Conservation (phyloP, 106 monocot species). For the Posidonia australis region DNA sequence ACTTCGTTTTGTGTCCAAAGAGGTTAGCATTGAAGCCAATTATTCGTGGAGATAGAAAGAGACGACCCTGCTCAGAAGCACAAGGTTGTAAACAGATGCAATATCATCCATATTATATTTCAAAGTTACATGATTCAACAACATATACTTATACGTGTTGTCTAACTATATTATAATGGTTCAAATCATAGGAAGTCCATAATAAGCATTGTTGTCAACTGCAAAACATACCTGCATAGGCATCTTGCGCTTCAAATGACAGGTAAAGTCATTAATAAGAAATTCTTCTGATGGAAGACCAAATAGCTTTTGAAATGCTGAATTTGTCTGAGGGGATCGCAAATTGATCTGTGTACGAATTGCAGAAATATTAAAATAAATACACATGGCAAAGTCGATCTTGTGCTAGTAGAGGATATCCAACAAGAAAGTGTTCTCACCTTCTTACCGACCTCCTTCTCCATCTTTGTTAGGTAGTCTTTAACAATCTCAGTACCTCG, state of each 20-base stretch:
- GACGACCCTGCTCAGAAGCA: slow-evolving; percentile 47
- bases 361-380: neutral
- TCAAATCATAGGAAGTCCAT: neutral
- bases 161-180: neutral
- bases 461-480: slow-evolving; percentile 65
- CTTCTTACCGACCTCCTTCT: slow-evolving; percentile 85
- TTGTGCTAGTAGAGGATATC: neutral
- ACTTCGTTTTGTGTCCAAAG: slow-evolving; percentile 86
- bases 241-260: slow-evolving; percentile 89
- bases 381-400: neutral
- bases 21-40: slow-evolving; percentile 75
- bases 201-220: neutral
- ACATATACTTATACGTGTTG: neutral
- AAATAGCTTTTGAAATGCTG: slow-evolving; percentile 75
- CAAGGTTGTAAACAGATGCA: neutral
- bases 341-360: slow-evolving; percentile 45
- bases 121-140: neutral
- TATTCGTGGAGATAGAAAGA: slow-evolving; percentile 85
- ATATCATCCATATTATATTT: no score
- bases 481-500: slow-evolving; percentile 49
- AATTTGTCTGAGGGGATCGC: slow-evolving; percentile 73
- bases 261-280: slow-evolving; percentile 84
- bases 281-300: slow-evolving; percentile 71
- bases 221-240: slow-evolving; percentile 57
- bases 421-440: slow-evolving; percentile 13